Base-by-base conservation (phyloP, 2,329 filamentous ascomycete genomes). In the Claviceps capensis region DNA sequence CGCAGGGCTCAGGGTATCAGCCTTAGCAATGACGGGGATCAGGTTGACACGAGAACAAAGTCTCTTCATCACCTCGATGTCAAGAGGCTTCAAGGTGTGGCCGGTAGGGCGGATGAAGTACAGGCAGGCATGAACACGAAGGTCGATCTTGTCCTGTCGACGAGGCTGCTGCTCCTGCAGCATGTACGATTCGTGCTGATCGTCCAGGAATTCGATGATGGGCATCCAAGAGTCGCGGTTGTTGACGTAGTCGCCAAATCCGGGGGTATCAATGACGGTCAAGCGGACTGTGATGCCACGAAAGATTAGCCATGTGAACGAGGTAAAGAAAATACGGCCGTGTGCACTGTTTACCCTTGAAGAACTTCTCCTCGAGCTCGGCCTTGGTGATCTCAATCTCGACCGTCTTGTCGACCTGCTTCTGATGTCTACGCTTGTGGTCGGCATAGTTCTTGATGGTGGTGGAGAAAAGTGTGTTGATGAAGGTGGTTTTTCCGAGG, bases 381-480 rank as follows among this genome's bases (percentile, higher is more conserved):
- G 93, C 93, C 81, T 98, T 98, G 71, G 93, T 98, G 69, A 98
- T 98, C 73, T 98, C 93, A 63, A 98, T 98, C 77, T 98, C 94
- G 59, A 98, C 93, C 11, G 93, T 98, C 82, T 97, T 97, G 77
- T 98, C 93, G 62, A 97, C 82, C 78, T 98, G 93, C 83, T 98
- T 98, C 75, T 93, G 88, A 73, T 98, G 93, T 67, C 93, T 88
- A 73, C 89, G 87, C 81, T 95, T 95, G 82, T 98, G 91, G 73
- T 98, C 93, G 80, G 93, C 93, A 72, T 98, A 98, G 81, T 97
- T 98, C 81, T 98, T 98, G 82, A 98, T 98, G 64, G 93, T 98
- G 60, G 94, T 98, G 57, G 93, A 98, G 81, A 98, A 98, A 56
- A 98, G 84, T 55, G 93, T 98, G 83, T 98, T 98, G 83, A 98